Conservation (phyloP, 495 filamentous ascomycete genomes). For the Cairneyella variabilis region DNA sequence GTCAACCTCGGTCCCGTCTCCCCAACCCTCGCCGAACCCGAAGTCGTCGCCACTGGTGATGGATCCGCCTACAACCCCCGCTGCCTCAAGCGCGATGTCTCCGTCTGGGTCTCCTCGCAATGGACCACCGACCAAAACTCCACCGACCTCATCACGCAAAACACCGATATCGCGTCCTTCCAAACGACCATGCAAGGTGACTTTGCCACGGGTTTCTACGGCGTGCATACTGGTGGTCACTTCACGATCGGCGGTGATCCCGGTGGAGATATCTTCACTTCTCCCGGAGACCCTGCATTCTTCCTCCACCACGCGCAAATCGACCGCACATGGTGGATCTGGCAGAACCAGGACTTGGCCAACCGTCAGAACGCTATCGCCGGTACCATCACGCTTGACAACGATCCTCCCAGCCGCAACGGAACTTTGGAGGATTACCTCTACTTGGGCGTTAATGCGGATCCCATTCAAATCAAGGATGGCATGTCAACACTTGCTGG, state of each 20-base stretch:
- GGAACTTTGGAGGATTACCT: conserved; percentile 24
- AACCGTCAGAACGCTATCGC: conserved; percentile 43
- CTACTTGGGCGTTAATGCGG: conserved; percentile 12
- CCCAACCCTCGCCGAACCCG: conserved; percentile 24
- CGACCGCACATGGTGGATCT: conserved; percentile 24
- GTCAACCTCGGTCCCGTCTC: conserved; percentile 51
- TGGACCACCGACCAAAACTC: conserved; percentile 7
- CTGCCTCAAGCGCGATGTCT: conserved; percentile 66
- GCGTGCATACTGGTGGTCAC: conserved; percentile 36
- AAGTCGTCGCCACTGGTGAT: neutral
- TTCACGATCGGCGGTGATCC: conserved; percentile 25
- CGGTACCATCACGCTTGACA: conserved; percentile 55
- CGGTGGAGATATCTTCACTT: conserved; percentile 48
- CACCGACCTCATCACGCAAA: conserved; percentile 28
- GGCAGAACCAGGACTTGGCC: conserved; percentile 52
- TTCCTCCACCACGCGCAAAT: conserved; percentile 39
- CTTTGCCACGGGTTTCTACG: conserved; percentile 44
- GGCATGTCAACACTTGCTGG: conserved; percentile 21
- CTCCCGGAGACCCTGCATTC: no score
- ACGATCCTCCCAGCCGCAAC: conserved; percentile 37
- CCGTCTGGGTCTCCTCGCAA: conserved; percentile 29
- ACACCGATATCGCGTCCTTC: conserved; percentile 16
- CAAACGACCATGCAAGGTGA: conserved; percentile 24
- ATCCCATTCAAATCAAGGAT: conserved; percentile 7
- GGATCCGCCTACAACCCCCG: conserved; percentile 50